These are phyloP conservation scores for Yamadazyma spencermartinsiae DNA, from an alignment of 1,139 yeast species.

Conservation along the genomic window DNA sequence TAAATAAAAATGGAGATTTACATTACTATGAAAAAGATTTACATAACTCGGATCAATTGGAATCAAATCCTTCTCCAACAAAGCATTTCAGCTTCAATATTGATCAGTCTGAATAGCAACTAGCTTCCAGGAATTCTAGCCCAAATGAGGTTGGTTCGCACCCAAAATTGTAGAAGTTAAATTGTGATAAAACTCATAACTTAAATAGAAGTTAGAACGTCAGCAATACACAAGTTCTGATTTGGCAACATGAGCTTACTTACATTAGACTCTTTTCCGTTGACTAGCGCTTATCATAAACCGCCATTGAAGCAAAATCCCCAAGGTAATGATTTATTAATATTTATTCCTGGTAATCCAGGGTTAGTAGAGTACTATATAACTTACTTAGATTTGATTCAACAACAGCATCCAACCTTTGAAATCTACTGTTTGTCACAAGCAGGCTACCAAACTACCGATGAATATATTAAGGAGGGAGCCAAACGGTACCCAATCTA, in stretches of 20 bases:
- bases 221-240: no score
- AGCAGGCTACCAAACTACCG: slow-evolving; percentile 48
- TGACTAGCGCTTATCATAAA: slow-evolving; percentile 30
- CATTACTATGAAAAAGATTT: slow-evolving; percentile 42
- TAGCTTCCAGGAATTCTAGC: no score
- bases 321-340: slow-evolving; percentile 33
- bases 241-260: slow-evolving; percentile 15
- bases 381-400: slow-evolving; percentile 48
- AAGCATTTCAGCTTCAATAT: slow-evolving; percentile 14
- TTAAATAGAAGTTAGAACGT: not conserved
- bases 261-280: slow-evolving; percentile 22
- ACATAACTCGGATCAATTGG: slow-evolving; percentile 26
- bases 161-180: slow-evolving; percentile 1
- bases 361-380: slow-evolving; percentile 61
- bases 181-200: not conserved
- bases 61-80: slow-evolving; percentile 4
- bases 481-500: slow-evolving; percentile 22
- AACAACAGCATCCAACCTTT: slow-evolving; percentile 40
- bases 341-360: slow-evolving; percentile 71
- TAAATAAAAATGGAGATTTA: slow-evolving; percentile 48
- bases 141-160: not conserved
- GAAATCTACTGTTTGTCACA: slow-evolving; percentile 59
- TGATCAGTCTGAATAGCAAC: slow-evolving; percentile 1
- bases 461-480: slow-evolving; percentile 13
- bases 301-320: slow-evolving; percentile 12